Evolutionary conservation across 305 asterid genomes (phyloP).

Genomic region (Rubia tinctorum): DNA sequence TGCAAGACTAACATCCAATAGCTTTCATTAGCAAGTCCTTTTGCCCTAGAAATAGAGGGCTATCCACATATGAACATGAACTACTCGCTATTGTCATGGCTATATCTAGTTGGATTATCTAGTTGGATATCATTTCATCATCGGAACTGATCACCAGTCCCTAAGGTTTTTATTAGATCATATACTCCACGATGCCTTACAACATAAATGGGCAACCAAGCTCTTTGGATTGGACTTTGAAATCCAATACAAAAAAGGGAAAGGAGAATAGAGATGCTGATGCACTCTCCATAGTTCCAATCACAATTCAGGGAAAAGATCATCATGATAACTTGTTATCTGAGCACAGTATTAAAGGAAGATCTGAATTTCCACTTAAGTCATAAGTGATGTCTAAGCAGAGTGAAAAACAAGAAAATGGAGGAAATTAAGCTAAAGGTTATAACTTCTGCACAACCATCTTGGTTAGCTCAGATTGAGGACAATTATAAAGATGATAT

Average conservation of each 20-base stretch:
- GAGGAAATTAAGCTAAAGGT: background rate
- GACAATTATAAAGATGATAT: background rate
- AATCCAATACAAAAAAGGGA: background rate
- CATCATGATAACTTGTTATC: no score
- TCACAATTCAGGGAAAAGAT: no score
- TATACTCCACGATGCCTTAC: background rate
- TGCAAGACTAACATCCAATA: no score
- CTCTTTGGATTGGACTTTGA: slow-evolving; percentile 14
- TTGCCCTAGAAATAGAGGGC: background rate
- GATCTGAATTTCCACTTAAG: no score
- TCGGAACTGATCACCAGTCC: background rate
- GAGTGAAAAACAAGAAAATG: no score
- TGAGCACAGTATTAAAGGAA: no score
- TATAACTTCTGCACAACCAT: background rate
- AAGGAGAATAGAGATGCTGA: background rate
- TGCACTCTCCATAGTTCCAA: background rate
- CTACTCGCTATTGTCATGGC: background rate
- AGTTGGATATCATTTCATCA: background rate
- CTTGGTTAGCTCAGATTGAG: background rate
- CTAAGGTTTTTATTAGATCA: background rate
- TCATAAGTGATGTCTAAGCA: no score
- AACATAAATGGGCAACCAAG: slow-evolving; percentile 10
- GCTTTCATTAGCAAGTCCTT: background rate
- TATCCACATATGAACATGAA: background rate
- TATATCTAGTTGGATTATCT: background rate